Percentiles rank a stretch among this genome's conserved stretches.
These are phyloP conservation scores for Syzygium syzygioides DNA, from an alignment of 441 rosid genomes.

Conservation along the genomic window DNA sequence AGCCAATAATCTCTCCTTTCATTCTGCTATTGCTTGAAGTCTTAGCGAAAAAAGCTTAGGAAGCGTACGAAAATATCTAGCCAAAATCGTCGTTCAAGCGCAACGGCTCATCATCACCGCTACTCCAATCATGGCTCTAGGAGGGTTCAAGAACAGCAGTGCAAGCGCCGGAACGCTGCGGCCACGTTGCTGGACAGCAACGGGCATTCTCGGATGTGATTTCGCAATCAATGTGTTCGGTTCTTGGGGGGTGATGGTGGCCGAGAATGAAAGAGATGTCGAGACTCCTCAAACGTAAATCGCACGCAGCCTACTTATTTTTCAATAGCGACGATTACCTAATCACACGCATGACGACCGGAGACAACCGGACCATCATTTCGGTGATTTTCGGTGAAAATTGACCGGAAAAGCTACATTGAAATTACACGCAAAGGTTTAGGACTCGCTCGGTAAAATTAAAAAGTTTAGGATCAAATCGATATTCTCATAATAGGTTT, in stretches of 20 bases:
- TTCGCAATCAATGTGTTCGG: neutral
- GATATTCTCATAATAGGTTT: rapidly evolving
- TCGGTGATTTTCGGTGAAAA: rapidly evolving
- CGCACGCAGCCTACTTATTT: neutral
- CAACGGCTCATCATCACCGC: neutral
- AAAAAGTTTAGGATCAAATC: rapidly evolving
- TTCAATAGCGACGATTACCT: neutral
- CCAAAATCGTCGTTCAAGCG: neutral
- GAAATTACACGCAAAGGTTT: rapidly evolving
- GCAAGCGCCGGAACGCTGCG: neutral
- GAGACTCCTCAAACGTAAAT: neutral
- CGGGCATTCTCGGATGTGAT: neutral
- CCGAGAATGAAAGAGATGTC: neutral
- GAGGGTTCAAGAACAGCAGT: neutral
- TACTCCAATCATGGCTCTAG: neutral
- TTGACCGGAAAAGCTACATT: rapidly evolving
- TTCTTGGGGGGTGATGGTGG: neutral
- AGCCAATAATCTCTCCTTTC: neutral
- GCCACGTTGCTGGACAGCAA: neutral
- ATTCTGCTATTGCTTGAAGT: neutral
- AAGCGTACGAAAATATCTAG: neutral
- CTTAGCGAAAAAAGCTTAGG: neutral
- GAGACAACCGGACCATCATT: rapidly evolving
- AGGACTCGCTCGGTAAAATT: neutral
- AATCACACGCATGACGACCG: no score